A percentile compares a stretch with the other conserved stretches of the same genome.
phyloP scores from a whole-genome alignment of 2,329 filamentous ascomycete species.

The Davidsoniella neocaledoniae region DNA sequence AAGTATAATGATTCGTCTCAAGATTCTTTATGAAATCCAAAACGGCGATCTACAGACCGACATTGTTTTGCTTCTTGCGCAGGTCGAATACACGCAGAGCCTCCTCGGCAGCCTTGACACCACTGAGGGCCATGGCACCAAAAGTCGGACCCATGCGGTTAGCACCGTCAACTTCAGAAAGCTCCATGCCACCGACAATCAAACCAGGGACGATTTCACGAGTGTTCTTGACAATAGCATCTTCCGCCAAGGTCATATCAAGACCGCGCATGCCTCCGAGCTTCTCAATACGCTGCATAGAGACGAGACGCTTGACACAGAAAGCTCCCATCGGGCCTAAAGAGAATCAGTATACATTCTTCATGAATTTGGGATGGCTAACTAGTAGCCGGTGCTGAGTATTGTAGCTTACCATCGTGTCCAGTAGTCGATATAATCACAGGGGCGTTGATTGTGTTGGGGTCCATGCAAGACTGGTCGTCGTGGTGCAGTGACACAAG shows the following conservation, averaged over 20 bases:
- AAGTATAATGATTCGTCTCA: no score
- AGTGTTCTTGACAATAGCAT: constrained; percentile 84
- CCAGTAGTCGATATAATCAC: constrained; percentile 80
- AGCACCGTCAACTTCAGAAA: constrained; percentile 77
- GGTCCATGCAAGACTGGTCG: constrained; percentile 91
- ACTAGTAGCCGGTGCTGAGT: constrained; percentile 15
- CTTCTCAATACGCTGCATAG: constrained; percentile 68
- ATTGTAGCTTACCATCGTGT: constrained; percentile 47
- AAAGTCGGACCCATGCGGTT: constrained; percentile 88
- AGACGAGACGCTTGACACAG: constrained; percentile 75
- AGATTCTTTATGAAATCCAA: no score
- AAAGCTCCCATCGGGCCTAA: constrained; percentile 69
- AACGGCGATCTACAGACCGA: constrained; percentile 16
- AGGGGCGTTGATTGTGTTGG: constrained; percentile 89
- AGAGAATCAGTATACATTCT: not conserved
- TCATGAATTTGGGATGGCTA: not conserved
- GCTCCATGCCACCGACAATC: constrained; percentile 89
- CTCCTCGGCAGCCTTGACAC: constrained; percentile 84
- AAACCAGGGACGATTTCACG: constrained; percentile 75
- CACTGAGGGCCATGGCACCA: constrained; percentile 73
- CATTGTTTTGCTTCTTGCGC: constrained; percentile 60
- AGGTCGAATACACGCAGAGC: constrained; percentile 60
- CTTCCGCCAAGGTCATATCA: constrained; percentile 82
- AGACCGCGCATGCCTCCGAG: constrained; percentile 85
- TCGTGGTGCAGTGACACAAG: constrained; percentile 76